Base-by-base conservation (phyloP, 2,329 filamentous ascomycete genomes). In the Fusarium guadeloupense region DNA sequence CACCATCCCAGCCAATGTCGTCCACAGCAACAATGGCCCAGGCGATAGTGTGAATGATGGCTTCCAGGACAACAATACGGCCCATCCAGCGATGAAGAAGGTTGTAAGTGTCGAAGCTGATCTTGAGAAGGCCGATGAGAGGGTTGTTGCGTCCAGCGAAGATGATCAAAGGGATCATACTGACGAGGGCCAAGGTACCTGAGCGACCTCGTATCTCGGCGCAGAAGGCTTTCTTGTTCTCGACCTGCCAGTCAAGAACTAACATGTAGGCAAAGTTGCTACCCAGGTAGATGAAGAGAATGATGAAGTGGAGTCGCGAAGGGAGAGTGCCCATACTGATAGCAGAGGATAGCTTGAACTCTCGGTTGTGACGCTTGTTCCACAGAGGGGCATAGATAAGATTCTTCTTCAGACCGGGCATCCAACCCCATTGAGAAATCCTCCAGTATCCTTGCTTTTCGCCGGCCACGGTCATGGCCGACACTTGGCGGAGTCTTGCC, bases 41-140 rank as follows among this genome's bases (percentile, higher is more conserved):
- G 34, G 86, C 85, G 26, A 86, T 71, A 6, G 87, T 89, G 76
- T 96, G 92, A 4, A 88, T 79, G 46, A 92, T 69, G 25, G 83
- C 77, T 73, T 94, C 87, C 4, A 88, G 62, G 25, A 92, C 85
- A 43, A 90, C 85, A 39, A 94, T 86, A 28, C 91, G 85, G 33
- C 91, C 92, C 62, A 92, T 84, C 91, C 91, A 95, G 63, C 91
- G 76, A 59, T 80, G 78, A n/a, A 80, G 69, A 9, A 80, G 87
- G 74, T 98, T 98, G 83, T 96, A 98, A 1, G 93, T 96, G 75
- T 98, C 95, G 78, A 97, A 99, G 75, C 91, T 94, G 74, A 98
- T 89, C 68, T 89, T 86, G 53, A 98, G 83, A 28, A 96, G 75
- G 4, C 81, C 76, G 71, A 98, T 97, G 42, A 97, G 81, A 9